A percentile compares a stretch with the other conserved stretches of the same genome.
Evolutionary conservation across 305 asterid species (phyloP).

Genomic region (Rubia balearica): DNA sequence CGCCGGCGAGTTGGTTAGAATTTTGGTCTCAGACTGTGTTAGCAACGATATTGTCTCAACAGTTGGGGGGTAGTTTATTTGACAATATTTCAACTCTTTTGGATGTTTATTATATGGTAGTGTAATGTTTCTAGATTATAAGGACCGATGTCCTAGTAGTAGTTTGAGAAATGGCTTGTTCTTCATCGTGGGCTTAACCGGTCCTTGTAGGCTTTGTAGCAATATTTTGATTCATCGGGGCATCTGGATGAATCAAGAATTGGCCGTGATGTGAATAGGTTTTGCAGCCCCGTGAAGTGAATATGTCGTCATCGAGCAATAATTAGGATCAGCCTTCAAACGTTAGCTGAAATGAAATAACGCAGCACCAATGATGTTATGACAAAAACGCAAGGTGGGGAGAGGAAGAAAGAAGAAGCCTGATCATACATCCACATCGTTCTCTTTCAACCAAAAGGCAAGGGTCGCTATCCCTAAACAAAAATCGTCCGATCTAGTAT

Average conservation of each 20-base stretch:
- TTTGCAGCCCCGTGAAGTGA: no score
- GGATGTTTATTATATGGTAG: neutral
- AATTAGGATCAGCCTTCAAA: neutral
- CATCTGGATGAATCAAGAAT: no score
- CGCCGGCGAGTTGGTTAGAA: neutral
- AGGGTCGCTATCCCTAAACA: neutral
- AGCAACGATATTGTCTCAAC: neutral
- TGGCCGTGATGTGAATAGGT: no score
- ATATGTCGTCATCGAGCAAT: neutral
- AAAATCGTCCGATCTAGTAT: neutral
- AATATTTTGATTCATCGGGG: no score
- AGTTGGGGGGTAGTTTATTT: neutral
- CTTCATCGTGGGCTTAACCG: no score
- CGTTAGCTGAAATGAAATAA: neutral
- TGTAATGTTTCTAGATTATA: no score
- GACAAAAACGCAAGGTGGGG: neutral
- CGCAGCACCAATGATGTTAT: neutral
- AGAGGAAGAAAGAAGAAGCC: neutral
- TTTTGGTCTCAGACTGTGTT: neutral
- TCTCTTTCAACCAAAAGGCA: conserved; percentile 15
- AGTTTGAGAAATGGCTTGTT: neutral
- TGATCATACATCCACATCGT: neutral
- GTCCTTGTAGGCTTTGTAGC: no score
- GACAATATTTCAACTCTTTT: neutral
- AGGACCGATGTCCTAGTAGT: no score